Evolutionary conservation across 2,329 filamentous ascomycete genomes (phyloP), one percentile per base, ranked within the genome.

Genomic region (Exophiala sp.): DNA sequence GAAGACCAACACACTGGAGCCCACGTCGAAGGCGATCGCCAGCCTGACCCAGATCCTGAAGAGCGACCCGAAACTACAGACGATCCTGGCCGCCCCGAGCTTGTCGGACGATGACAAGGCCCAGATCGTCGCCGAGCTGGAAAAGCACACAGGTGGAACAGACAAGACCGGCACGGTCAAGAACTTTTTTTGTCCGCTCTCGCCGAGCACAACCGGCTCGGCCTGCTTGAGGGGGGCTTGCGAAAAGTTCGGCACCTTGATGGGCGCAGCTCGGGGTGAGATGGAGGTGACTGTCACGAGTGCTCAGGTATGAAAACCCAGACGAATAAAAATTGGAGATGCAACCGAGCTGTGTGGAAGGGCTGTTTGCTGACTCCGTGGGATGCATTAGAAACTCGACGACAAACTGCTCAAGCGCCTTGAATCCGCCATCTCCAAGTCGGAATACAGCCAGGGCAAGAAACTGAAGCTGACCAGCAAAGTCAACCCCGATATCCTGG

Each of bases 391-490:
- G 86, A 78, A 84, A 69, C 83, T 98, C 66, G 93, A 98, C 73
- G 80, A 74, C 77, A 90, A 83, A 79, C 89, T 86, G 58, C 80
- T 98, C 64, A 76, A 71, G 70, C 86, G 93, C 67, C 81, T 98
- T 62, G 90, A 98, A 79, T 74, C 76, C 61, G 89, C 90, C 63
- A 83, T 97, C 65, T 69, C 83, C 74, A 97, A 96, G 81, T 95
- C 89, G 57, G 73, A 83, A 68, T 94, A 89, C 75, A 83, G 85
- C 68, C 80, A 86, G 70, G 90, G 90, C 76, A 90, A 96, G 85
- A 97, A 95, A 80, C 82, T 97, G 73, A 97, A 95, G 85, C 86
- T 97, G 65, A 87, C 88, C 64, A 86, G 94, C 75, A 85, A 88
- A 79, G 86, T 97, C 72, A 93, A 95, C 81, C 80, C 91, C 56